Percentiles rank a stretch among this genome's conserved stretches.
Evolutionary conservation across 345 rosid genomes (phyloP).

Genomic region (Ceriops decandra): DNA sequence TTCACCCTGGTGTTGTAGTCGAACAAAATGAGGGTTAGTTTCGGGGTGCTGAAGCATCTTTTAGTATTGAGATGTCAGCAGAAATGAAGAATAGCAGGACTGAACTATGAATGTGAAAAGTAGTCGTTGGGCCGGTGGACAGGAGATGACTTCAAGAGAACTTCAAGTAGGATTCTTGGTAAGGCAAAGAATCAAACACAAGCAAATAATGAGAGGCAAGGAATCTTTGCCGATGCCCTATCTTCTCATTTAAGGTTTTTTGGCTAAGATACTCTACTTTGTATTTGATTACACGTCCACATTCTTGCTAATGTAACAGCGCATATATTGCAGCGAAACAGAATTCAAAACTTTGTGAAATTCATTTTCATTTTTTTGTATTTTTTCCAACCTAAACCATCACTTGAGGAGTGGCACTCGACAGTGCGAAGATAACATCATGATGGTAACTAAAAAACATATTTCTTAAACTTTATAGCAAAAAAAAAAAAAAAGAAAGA

Average conservation of each 20-base stretch:
- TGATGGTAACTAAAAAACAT: no score
- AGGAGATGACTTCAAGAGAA: constrained; percentile 54
- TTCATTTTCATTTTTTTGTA: no score
- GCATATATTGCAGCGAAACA: no score
- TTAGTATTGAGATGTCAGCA: background rate
- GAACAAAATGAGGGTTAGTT: constrained; percentile 57
- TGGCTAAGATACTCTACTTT: background rate
- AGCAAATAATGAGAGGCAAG: constrained; percentile 54
- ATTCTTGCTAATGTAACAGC: no score
- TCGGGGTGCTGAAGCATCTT: constrained; percentile 44
- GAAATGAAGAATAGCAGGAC: constrained; percentile 5
- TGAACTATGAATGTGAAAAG: constrained; percentile 18
- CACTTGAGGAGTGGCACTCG: no score
- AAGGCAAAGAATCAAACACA: constrained; percentile 60
- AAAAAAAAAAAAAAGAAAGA: no score
- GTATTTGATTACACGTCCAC: background rate
- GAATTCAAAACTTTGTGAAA: no score
- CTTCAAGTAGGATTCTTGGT: constrained; percentile 59
- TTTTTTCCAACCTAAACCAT: no score
- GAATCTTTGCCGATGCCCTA: constrained; percentile 32
- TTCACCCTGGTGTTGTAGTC: constrained; percentile 2
- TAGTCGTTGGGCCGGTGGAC: constrained; percentile 16
- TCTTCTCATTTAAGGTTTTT: background rate
- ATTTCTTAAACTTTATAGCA: no score
- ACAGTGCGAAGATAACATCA: no score